Conservation (phyloP, 148 eudicot species). For the Silene uniflora region DNA sequence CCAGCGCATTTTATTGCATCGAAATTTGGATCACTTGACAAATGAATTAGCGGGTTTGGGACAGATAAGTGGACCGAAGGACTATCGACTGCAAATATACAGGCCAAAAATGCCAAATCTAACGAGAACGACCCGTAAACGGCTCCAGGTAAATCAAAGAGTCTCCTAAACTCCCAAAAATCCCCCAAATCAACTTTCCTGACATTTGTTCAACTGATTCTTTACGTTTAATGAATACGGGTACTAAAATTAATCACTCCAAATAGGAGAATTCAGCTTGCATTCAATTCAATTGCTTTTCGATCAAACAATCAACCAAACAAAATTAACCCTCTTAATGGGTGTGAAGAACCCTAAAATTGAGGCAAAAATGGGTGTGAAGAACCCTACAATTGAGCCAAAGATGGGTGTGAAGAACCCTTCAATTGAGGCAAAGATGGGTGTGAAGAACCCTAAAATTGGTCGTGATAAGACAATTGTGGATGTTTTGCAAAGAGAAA, state of each 20-base stretch:
- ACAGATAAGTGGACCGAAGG: too few relatives aligned
- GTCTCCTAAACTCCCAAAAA: neutral
- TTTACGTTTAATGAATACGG: neutral
- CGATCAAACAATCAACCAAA: neutral
- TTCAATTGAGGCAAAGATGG: neutral
- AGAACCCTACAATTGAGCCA: slow-evolving; percentile 28
- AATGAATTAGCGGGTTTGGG: too few relatives aligned
- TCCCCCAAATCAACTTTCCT: neutral
- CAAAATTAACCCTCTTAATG: too few relatives aligned
- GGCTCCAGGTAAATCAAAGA: too few relatives aligned
- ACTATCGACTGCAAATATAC: too few relatives aligned
- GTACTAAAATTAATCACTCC: neutral
- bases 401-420: slow-evolving; percentile 32
- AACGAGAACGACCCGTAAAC: too few relatives aligned
- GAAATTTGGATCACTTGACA: too few relatives aligned
- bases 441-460: slow-evolving; percentile 35
- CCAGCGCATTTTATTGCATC: too few relatives aligned
- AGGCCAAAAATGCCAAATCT: too few relatives aligned
- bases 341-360: slow-evolving; percentile 35
- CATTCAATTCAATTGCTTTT: neutral
- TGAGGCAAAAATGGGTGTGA: slow-evolving; percentile 15
- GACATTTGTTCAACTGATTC: neutral
- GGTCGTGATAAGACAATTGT: slow-evolving; percentile 42
- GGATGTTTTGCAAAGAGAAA: slow-evolving; percentile 65
- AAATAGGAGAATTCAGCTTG: neutral